Conservation (phyloP, 352 stramenopile species). For the Phytophthora pisi region DNA sequence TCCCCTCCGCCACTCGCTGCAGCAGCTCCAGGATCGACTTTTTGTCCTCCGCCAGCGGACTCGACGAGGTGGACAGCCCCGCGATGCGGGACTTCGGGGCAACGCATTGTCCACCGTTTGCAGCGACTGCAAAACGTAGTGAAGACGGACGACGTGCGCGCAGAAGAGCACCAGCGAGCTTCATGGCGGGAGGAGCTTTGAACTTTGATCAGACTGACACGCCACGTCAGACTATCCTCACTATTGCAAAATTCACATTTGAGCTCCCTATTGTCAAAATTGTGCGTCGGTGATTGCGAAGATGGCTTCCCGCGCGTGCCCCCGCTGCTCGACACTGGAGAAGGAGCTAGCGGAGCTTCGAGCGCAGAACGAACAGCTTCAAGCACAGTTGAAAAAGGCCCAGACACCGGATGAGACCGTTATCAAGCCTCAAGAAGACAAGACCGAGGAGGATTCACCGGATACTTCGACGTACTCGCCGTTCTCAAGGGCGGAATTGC, state of each 20-base stretch:
- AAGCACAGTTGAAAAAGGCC: constrained; percentile 13
- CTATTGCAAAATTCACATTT: constrained; percentile 16
- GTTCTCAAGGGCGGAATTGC: constrained; percentile 55
- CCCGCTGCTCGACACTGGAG: constrained; percentile 34
- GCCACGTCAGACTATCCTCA: constrained; percentile 24
- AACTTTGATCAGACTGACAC: constrained; percentile 14
- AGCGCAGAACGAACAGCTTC: constrained; percentile 37
- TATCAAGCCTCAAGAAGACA: constrained; percentile 5
- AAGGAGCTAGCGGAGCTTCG: constrained; percentile 31
- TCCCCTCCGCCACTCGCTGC: constrained; percentile 60
- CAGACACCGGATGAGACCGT: not conserved
- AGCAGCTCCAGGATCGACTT: constrained; percentile 53
- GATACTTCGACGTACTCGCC: constrained; percentile 40
- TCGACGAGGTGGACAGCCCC: constrained; percentile 25
- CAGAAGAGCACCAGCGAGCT: constrained; percentile 8
- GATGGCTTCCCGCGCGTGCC: constrained; percentile 19
- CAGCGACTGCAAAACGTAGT: constrained; percentile 8
- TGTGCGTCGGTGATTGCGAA: not conserved
- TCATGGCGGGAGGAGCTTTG: constrained; percentile 13
- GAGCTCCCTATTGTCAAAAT: constrained; percentile 19
- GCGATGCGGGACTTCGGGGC: constrained; percentile 2
- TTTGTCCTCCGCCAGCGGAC: constrained; percentile 20
- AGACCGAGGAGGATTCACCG: constrained; percentile 2
- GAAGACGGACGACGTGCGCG: constrained; percentile 11
- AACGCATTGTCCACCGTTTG: not conserved